A percentile compares a stretch with the other conserved stretches of the same genome.
These are phyloP conservation scores for Clavariopsis aquatica DNA, from an alignment of 495 filamentous ascomycete species.

Conservation along the genomic window DNA sequence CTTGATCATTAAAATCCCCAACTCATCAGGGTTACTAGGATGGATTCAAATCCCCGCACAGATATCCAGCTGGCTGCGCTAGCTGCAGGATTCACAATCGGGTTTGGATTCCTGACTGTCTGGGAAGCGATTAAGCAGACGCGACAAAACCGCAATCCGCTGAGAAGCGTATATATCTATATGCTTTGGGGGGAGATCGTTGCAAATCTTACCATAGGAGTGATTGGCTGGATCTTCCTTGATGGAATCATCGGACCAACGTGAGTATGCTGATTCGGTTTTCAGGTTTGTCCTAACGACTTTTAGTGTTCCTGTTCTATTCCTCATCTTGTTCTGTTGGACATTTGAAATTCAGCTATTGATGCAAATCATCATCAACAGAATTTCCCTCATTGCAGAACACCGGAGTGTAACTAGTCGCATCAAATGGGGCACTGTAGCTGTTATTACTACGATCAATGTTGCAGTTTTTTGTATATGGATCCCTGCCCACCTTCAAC, in stretches of 20 bases:
- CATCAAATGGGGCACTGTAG: constrained; percentile 50
- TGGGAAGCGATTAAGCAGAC: constrained; percentile 32
- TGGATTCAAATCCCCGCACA: neutral
- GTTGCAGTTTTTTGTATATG: constrained; percentile 54
- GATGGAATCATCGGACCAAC: constrained; percentile 27
- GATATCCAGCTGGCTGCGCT: constrained; percentile 26
- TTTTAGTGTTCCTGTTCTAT: constrained; percentile 19
- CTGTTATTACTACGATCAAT: constrained; percentile 49
- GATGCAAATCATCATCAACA: constrained; percentile 63
- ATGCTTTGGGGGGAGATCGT: constrained; percentile 35
- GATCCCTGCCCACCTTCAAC: constrained; percentile 50
- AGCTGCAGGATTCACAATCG: constrained; percentile 34
- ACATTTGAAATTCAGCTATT: constrained; percentile 76
- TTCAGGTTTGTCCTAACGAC: neutral
- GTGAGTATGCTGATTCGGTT: neutral
- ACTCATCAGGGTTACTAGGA: neutral
- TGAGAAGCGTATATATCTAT: constrained; percentile 29
- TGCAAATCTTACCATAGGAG: constrained; percentile 24
- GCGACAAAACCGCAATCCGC: constrained; percentile 20
- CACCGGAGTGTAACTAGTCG: constrained; percentile 33
- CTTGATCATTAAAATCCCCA: too few species aligned
- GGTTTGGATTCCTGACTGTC: constrained; percentile 31
- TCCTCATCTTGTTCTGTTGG: constrained; percentile 52
- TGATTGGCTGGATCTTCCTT: constrained; percentile 31
- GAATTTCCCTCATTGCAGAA: constrained; percentile 48